Evolutionary conservation across 2,329 filamentous ascomycete genomes (phyloP), one percentile per base, ranked within the genome.

Genomic region (Chaetomiaceae sp.): DNA sequence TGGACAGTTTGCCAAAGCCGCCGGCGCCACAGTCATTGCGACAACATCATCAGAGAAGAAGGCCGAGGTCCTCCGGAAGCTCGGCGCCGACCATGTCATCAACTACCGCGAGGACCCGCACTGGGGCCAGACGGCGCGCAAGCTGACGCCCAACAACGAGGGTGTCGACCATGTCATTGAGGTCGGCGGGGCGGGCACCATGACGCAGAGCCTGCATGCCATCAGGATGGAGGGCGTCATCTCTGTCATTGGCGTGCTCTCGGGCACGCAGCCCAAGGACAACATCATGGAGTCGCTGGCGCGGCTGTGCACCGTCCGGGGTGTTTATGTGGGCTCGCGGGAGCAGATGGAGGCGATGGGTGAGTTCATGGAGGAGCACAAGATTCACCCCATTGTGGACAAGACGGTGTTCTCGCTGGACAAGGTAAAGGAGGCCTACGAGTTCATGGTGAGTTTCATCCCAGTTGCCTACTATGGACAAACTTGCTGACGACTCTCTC

Each of bases 161-260:
- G 78, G 78, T 11, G 71, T 78, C 3, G 66, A 78, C 51, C 67
- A 76, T 47, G 63, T 81, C 33, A 58, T 81, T 26, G 78, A 82
- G 57, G 74, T 80, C 4, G 78, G 76, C 19, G 77, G 77, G 0
- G 66, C 68, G 0, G 67, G 62, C 10, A 79, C 76, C 1, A 65
- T 79, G 57, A 62, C 62, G 12, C 70, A 75, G 57, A 60, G 56
- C 30, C 39, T 62, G 24, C 42, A 39, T 36, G 62, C 62, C 12
- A 52, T 64, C 49, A 61, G 59, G 47, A 56, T 56, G 33, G 63
- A 64, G 47, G 63, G 63, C 18, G 44, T 63, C 39, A 59, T 65
- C 33, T 65, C 58, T 38, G 51, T 71, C 33, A 68, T 72, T 48
- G 71, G 70, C 0, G 65, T 72, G 56, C 56, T 72, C 11, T 62